Base-by-base conservation (phyloP, 176 grass and related monocot genomes). In the Triticum timopheevii region DNA sequence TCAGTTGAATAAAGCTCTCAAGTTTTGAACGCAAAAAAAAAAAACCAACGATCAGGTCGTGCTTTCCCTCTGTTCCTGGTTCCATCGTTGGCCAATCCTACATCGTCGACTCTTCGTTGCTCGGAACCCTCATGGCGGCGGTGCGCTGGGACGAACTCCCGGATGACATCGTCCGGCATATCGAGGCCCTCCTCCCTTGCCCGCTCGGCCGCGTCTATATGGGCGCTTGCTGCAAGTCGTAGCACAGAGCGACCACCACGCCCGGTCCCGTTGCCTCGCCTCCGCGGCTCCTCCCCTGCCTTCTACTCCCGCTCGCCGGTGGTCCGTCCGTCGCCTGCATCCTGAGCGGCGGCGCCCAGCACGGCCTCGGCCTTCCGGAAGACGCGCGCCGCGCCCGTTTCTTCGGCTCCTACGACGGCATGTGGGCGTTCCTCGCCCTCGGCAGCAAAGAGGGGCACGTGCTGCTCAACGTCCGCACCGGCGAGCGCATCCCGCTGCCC, bases 381-480 rank as follows among this genome's bases (percentile, higher is more conserved):
- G 69, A 72, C 36, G 33, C 19, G 19, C 35, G 68, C 9, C 68
- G 9, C 20, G 36, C 69, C 35, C 36, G 69, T 42, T 72, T 72
- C 69, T 72, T 72, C 20, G 69, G 69, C 20, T 42, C 69, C 20
- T 72, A 72, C 36, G 20, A 72, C 10, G 69, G 69, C 69, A 72
- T 72, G 69, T 72, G 69, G 69, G 69, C 69, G 69, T 72, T 72
- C 69, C 36, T 72, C 5, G 20, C 69, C 3, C 69, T 72, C 69
- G 0, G 69, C 10, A 0, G 17, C 69, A 42, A 2, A 23, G 36
- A 72, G 36, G 20, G 36, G 10, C 69, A 72, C 69, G 10, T 72
- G 34, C 69, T 72, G 9, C 69, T 72, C 8, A 72, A 72, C 69
- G 2, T 72, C 69, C 69, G 36, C 69, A 72, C 69, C 69, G 36